These are phyloP conservation scores for Chaetomiaceae sp. DNA, from an alignment of 2,329 filamentous ascomycete species.

Conservation along the genomic window DNA sequence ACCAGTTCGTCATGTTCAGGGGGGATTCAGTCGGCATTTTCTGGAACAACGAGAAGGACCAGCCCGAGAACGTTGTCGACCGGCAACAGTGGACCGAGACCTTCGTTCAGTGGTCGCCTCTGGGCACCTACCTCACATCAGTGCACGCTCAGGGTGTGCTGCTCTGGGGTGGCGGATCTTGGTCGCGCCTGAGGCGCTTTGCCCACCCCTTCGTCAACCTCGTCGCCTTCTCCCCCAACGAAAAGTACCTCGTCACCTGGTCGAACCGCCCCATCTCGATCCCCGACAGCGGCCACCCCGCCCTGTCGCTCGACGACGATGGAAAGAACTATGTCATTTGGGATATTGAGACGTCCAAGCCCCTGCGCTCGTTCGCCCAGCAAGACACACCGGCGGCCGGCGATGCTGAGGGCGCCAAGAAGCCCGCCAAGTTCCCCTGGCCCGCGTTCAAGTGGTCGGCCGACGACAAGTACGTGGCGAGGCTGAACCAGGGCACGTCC, in stretches of 20 bases:
- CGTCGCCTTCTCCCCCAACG: slow-evolving; percentile 88
- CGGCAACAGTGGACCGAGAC: slow-evolving; percentile 96
- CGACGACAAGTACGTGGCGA: slow-evolving; percentile 94
- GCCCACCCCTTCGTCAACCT: slow-evolving; percentile 94
- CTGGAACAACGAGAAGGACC: slow-evolving; percentile 97
- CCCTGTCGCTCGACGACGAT: slow-evolving; percentile 86
- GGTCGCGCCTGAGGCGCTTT: slow-evolving; percentile 88
- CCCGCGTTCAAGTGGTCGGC: slow-evolving; percentile 99
- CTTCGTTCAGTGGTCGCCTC: slow-evolving; percentile 96
- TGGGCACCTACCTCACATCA: slow-evolving; percentile 89
- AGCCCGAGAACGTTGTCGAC: slow-evolving; percentile 83
- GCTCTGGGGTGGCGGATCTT: slow-evolving; percentile 88
- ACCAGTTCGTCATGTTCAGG: slow-evolving; percentile 94
- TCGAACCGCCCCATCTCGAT: slow-evolving; percentile 90
- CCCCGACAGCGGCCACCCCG: slow-evolving; percentile 77
- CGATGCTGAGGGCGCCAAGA: slow-evolving; percentile 64
- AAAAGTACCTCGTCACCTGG: slow-evolving; percentile 95
- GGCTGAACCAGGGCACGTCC: slow-evolving; percentile 79
- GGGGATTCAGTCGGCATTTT: slow-evolving; percentile 89
- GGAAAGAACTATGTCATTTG: slow-evolving; percentile 99
- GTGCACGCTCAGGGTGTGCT: slow-evolving; percentile 96
- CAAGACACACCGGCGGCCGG: slow-evolving; percentile 65
- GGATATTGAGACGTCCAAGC: slow-evolving; percentile 86
- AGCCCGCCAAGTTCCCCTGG: slow-evolving; percentile 84
- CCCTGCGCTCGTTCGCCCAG: slow-evolving; percentile 88